These are phyloP conservation scores for Tillandsia leiboldiana DNA, from an alignment of 176 grass and related monocot genomes.

Conservation along the genomic window DNA sequence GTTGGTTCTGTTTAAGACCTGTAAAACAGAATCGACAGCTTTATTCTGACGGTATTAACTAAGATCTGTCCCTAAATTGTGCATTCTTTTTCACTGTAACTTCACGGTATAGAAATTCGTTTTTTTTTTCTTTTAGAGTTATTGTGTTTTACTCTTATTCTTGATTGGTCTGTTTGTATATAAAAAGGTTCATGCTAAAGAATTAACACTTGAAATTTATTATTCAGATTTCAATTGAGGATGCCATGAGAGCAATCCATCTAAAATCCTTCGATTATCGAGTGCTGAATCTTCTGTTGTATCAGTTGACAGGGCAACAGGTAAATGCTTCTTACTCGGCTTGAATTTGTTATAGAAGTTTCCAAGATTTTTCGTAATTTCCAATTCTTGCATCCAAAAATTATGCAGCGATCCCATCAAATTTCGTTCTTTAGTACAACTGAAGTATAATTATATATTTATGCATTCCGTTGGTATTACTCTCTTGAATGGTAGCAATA, in stretches of 20 bases:
- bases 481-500: no score
- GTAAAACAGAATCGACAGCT: neutral
- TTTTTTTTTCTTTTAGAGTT: neutral
- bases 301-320: conserved; percentile 53
- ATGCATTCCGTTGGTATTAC: neutral
- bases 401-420: no score
- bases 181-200: conserved; percentile 1
- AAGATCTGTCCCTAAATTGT: no score
- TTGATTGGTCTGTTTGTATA: neutral
- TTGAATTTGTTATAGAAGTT: neutral
- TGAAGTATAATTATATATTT: no score
- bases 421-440: no score
- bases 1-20: neutral
- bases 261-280: conserved; percentile 97
- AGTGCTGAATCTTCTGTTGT: conserved; percentile 84
- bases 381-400: no score
- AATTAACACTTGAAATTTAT: conserved; percentile 19
- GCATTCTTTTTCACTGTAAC: no score
- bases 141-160: neutral
- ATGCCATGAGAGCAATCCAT: conserved; percentile 70
- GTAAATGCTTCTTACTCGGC: conserved; percentile 26
- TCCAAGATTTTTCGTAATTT: no score
- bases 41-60: no score
- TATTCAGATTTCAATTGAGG: conserved; percentile 65
- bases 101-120: no score